These are phyloP conservation scores for Cladorrhinum samala DNA, from an alignment of 495 filamentous ascomycete genomes.

Conservation along the genomic window DNA sequence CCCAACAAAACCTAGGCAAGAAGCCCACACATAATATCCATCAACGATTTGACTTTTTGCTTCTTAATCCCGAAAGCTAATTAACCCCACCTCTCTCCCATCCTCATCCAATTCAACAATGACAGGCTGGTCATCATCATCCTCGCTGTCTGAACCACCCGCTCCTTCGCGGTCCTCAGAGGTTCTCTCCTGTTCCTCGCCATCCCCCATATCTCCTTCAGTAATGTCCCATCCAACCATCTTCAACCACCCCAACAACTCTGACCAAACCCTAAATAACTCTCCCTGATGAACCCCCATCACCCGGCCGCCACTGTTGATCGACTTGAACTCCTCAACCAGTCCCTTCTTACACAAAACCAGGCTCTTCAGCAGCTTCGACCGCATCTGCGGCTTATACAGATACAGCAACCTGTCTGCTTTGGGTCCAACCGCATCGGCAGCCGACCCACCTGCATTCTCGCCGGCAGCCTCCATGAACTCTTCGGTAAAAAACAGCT, in stretches of 20 bases:
- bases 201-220: background rate
- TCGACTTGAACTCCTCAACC: constrained; percentile 27
- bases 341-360: constrained; percentile 39
- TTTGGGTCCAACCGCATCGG: background rate
- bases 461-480: constrained; percentile 35
- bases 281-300: constrained; percentile 28
- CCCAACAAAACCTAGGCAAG: background rate
- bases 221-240: background rate
- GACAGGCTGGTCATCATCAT: constrained; percentile 83
- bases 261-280: constrained; percentile 18
- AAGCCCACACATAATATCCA: background rate
- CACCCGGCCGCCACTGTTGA: constrained; percentile 20
- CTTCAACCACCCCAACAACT: background rate
- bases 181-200: constrained; percentile 29
- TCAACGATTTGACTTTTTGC: background rate
- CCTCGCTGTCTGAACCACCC: constrained; percentile 71
- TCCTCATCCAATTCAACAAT: constrained; percentile 62
- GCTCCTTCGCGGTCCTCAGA: constrained; percentile 51
- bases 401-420: background rate
- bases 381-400: constrained; percentile 32
- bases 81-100: constrained; percentile 44
- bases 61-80: constrained; percentile 34
- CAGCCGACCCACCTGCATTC: background rate
- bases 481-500: constrained; percentile 65
- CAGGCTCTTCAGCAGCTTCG: constrained; percentile 31